These are phyloP conservation scores for Cyclotella cryptica DNA, from an alignment of 108 stramenopile genomes.

Conservation along the genomic window DNA sequence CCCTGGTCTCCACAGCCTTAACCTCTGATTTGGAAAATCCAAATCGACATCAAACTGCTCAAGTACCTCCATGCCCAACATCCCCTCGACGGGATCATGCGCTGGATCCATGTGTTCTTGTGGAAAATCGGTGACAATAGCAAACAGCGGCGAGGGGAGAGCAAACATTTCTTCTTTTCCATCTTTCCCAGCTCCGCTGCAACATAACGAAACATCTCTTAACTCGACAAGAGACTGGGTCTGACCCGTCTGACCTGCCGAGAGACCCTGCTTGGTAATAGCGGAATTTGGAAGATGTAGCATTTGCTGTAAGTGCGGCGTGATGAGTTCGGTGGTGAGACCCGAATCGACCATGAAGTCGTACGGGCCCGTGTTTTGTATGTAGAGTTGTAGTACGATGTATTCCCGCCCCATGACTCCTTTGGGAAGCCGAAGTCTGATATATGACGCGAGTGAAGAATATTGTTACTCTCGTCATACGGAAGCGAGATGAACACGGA, in stretches of 20 bases:
- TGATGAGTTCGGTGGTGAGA: constrained; percentile 81
- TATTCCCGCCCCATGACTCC: constrained; percentile 76
- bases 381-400: constrained; percentile 63
- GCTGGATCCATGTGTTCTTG: constrained; percentile 84
- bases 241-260: constrained; percentile 57
- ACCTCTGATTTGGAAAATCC: constrained; percentile 68
- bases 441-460: constrained; percentile 1
- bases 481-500: neutral
- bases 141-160: constrained; percentile 62
- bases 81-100: constrained; percentile 84
- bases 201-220: constrained; percentile 61
- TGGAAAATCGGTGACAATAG: constrained; percentile 78
- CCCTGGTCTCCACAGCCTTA: constrained; percentile 73
- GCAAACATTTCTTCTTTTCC: constrained; percentile 14
- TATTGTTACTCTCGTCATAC: neutral
- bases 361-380: constrained; percentile 71
- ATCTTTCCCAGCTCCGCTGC: constrained; percentile 28
- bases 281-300: constrained; percentile 46
- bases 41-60: constrained; percentile 81
- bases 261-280: constrained; percentile 54
- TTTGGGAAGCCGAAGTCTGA: constrained; percentile 55
- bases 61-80: constrained; percentile 83
- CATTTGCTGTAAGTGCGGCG: constrained; percentile 65
- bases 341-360: constrained; percentile 88
- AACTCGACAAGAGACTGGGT: constrained; percentile 56